phyloP scores from a whole-genome alignment of 2,329 filamentous ascomycete species.

The Fusarium napiforme region DNA sequence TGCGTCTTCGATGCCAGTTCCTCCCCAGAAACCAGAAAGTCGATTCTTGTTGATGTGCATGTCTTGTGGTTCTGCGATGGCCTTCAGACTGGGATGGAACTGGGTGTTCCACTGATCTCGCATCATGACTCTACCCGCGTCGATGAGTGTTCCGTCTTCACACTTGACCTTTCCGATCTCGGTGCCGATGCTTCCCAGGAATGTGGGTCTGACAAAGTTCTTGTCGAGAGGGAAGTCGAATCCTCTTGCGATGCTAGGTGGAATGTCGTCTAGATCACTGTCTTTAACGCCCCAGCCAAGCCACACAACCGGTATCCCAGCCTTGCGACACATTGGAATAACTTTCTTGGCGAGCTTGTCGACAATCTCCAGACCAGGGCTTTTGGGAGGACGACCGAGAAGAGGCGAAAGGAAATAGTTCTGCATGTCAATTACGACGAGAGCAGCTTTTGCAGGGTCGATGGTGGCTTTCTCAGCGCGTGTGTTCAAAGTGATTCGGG shows the following conservation, averaged over 20 bases:
- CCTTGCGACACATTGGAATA: background rate
- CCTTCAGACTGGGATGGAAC: accelerated
- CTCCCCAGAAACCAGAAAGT: background rate
- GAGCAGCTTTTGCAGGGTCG: background rate
- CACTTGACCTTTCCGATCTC: accelerated
- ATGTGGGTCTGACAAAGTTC: background rate
- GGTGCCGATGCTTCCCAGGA: background rate
- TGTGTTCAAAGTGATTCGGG: background rate
- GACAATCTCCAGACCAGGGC: accelerated
- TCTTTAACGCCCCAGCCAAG: background rate
- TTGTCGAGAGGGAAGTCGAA: background rate
- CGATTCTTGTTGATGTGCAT: background rate
- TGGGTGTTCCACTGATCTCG: background rate
- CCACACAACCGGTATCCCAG: background rate
- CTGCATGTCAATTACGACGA: background rate
- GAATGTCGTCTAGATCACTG: accelerated
- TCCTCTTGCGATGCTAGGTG: accelerated
- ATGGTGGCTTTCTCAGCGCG: background rate
- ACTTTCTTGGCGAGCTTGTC: background rate
- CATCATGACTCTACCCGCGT: background rate
- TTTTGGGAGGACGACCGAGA: accelerated
- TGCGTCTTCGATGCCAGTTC: accelerated
- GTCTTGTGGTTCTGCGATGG: accelerated
- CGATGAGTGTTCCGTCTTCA: accelerated
- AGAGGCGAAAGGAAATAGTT: background rate